Evolutionary conservation across 2,329 filamentous ascomycete genomes (phyloP).

Genomic region (Dactylonectria estremocensis): DNA sequence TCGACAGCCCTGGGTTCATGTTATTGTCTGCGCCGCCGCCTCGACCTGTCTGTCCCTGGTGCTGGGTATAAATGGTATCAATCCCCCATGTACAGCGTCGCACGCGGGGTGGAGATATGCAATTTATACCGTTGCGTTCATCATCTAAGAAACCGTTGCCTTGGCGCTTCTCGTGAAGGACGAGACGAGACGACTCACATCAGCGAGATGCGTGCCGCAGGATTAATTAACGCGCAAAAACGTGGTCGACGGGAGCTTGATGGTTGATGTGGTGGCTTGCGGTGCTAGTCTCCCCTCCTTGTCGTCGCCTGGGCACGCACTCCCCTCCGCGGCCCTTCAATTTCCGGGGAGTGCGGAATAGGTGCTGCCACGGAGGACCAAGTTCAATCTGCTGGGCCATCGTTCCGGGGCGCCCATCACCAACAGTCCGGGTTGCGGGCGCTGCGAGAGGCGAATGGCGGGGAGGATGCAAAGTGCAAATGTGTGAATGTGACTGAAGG

Average conservation of each 20-base stretch:
- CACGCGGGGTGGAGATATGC: conserved; percentile 37
- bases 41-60: background rate
- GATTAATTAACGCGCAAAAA: background rate
- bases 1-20: conserved; percentile 17
- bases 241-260: background rate
- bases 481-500: background rate
- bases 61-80: background rate
- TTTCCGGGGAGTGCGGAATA: conserved; percentile 18
- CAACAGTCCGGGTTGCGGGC: conserved; percentile 11
- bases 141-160: background rate
- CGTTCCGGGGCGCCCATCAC: too few species aligned
- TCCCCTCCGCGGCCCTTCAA: conserved; percentile 17
- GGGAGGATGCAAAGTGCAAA: background rate
- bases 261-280: background rate
- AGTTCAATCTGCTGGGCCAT: background rate
- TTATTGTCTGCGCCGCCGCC: background rate
- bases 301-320: background rate
- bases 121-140: conserved; percentile 28
- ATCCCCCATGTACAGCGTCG: conserved; percentile 27
- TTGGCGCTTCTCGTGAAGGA: background rate
- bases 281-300: conserved; percentile 11
- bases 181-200: too few species aligned
- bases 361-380: conserved; percentile 17
- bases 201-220: too few species aligned
- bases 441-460: background rate